phyloP scores from a whole-genome alignment of 148 eudicot genomes.

The Gaultheria prostrata region DNA sequence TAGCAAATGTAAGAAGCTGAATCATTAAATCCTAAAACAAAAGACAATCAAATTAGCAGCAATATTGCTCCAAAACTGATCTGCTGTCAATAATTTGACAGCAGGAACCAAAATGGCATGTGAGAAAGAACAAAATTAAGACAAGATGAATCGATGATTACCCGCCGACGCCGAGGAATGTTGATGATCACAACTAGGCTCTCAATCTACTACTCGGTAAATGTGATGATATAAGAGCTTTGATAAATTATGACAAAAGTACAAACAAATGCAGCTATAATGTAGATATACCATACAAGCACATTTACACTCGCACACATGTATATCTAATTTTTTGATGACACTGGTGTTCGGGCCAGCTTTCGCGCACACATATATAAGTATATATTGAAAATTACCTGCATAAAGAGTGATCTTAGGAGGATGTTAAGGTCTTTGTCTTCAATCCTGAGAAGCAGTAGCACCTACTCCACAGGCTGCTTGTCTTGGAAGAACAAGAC shows the following conservation, averaged over 20 bases:
- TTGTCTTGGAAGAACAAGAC: slow-evolving; percentile 34
- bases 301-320: not conserved
- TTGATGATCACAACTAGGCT: not conserved
- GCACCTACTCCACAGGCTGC: slow-evolving; percentile 4
- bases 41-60: not conserved
- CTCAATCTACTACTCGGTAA: not conserved
- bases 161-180: not conserved
- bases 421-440: slow-evolving; percentile 11
- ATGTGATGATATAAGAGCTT: not conserved
- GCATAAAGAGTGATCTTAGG: slow-evolving; percentile 11
- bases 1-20: not conserved
- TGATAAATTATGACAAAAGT: not conserved
- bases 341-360: no score
- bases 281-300: no score
- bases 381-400: not conserved
- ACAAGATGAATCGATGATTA: not conserved
- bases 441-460: slow-evolving; percentile 10
- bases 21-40: not conserved
- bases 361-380: not conserved
- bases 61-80: not conserved
- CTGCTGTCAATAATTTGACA: not conserved
- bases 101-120: not conserved
- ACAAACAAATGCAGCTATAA: slow-evolving; percentile 16
- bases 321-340: not conserved
- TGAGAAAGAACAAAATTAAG: not conserved